phyloP scores from a whole-genome alignment of 2,329 filamentous ascomycete genomes.

The Colletotrichum navitas region DNA sequence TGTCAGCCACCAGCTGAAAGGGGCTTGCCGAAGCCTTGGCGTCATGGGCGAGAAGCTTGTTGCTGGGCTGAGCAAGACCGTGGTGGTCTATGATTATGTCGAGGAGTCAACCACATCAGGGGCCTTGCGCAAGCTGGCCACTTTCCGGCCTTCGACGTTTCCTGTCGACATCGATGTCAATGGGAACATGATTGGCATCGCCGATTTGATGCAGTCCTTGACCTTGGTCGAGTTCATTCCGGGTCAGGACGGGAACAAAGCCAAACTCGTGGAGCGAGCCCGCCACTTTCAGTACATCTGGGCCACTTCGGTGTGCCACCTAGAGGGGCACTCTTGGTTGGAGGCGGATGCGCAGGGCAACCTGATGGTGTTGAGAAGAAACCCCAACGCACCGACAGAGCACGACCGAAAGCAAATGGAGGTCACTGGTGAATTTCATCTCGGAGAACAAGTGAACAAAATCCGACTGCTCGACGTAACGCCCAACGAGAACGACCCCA shows the following conservation, averaged over 20 bases:
- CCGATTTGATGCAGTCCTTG: conserved; percentile 94
- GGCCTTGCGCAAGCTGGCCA: conserved; percentile 76
- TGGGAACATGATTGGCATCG: conserved; percentile 82
- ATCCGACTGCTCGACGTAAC: conserved; percentile 82
- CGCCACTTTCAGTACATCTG: conserved; percentile 86
- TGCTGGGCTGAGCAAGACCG: conserved; percentile 89
- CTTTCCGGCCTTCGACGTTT: conserved; percentile 85
- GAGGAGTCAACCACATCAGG: conserved; percentile 69
- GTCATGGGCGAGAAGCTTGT: conserved; percentile 84
- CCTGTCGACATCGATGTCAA: conserved; percentile 84
- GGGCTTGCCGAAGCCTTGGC: conserved; percentile 83
- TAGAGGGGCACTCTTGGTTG: conserved; percentile 82
- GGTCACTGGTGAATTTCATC: conserved; percentile 82
- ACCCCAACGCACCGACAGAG: conserved; percentile 77
- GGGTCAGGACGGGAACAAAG: conserved; percentile 67
- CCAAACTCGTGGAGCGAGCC: conserved; percentile 78
- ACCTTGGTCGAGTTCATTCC: conserved; percentile 80
- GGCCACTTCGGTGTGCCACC: conserved; percentile 81
- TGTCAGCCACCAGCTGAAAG: conserved; percentile 76
- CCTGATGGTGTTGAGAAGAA: conserved; percentile 81
- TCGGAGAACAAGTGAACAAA: conserved; percentile 94
- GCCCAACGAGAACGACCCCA: conserved; percentile 72
- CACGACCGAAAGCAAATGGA: conserved; percentile 80
- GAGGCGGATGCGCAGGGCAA: conserved; percentile 91
- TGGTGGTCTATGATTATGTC: conserved; percentile 69